A percentile compares a stretch with the other conserved stretches of the same genome.
phyloP scores from a whole-genome alignment of 148 eudicot species.

The Mesembryanthemum crystallinum region DNA sequence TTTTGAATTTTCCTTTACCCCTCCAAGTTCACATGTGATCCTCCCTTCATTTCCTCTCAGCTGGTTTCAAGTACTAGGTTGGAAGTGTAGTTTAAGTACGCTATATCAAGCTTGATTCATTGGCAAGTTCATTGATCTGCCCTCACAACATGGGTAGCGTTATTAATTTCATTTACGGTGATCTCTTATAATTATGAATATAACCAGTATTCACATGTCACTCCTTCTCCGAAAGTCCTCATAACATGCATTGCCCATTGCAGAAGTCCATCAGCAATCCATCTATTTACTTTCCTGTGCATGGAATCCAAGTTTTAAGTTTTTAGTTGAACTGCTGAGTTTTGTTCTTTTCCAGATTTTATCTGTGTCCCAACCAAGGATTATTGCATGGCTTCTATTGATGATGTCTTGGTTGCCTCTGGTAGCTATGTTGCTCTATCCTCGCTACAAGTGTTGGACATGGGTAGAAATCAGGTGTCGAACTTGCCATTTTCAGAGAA shows the following conservation, averaged over 20 bases:
- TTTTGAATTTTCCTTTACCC: too few relatives aligned
- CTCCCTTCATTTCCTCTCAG: too few relatives aligned
- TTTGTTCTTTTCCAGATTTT: not conserved
- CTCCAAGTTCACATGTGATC: too few relatives aligned
- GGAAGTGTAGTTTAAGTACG: not conserved
- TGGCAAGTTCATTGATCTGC: not conserved
- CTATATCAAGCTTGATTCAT: not conserved
- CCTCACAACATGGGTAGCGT: not conserved
- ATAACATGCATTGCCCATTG: not conserved
- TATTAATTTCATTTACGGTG: not conserved
- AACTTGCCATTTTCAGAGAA: too few relatives aligned
- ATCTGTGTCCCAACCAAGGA: not conserved
- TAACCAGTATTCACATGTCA: not conserved
- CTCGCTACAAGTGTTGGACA: too few relatives aligned
- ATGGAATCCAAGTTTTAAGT: not conserved
- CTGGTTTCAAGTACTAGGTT: too few relatives aligned
- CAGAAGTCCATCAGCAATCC: not conserved
- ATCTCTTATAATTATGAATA: not conserved
- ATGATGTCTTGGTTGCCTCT: not conserved
- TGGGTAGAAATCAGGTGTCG: too few relatives aligned
- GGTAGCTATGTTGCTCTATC: too few relatives aligned
- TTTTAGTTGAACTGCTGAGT: not conserved
- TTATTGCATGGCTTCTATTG: not conserved
- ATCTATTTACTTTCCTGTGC: not conserved
- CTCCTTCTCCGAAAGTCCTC: not conserved